Evolutionary conservation across 441 rosid species (phyloP).

Genomic region (Arabidopsis hybrid): DNA sequence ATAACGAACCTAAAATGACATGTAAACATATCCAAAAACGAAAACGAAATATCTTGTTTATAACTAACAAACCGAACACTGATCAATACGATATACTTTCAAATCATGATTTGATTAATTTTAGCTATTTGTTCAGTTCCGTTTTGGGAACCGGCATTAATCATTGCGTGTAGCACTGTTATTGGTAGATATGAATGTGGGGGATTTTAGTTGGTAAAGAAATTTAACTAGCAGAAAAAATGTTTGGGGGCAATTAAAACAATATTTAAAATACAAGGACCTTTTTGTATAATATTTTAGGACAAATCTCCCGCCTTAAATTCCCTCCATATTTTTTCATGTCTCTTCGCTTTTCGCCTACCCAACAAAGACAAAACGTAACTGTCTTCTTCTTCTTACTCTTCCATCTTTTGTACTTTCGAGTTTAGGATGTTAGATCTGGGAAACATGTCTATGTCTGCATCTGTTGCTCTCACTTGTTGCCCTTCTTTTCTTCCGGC

Average conservation of each 20-base stretch:
- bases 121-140: constrained; percentile 15
- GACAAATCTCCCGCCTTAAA: constrained; percentile 41
- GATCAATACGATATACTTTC: constrained; percentile 15
- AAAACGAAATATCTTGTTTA: not conserved
- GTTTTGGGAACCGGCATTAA: constrained; percentile 9
- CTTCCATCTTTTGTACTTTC: not conserved
- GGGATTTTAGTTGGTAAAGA: not conserved
- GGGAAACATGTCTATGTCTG: constrained; percentile 54
- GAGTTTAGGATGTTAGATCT: constrained; percentile 66
- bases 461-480: constrained; percentile 51
- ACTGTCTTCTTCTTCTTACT: not conserved
- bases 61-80: constrained; percentile 33
- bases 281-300: not conserved
- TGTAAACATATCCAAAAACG: not conserved
- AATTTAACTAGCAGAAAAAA: not conserved
- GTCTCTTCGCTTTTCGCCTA: constrained; percentile 1
- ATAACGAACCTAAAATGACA: not conserved
- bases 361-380: constrained; percentile 2
- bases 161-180: constrained; percentile 21
- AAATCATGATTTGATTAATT: constrained; percentile 19
- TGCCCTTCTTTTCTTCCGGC: constrained; percentile 51
- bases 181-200: constrained; percentile 9
- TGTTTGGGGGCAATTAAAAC: constrained; percentile 4
- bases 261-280: not conserved
- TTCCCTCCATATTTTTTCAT: constrained; percentile 43